These are phyloP conservation scores for Trichoderma endophyticum DNA, from an alignment of 2,329 filamentous ascomycete genomes.

Conservation along the genomic window DNA sequence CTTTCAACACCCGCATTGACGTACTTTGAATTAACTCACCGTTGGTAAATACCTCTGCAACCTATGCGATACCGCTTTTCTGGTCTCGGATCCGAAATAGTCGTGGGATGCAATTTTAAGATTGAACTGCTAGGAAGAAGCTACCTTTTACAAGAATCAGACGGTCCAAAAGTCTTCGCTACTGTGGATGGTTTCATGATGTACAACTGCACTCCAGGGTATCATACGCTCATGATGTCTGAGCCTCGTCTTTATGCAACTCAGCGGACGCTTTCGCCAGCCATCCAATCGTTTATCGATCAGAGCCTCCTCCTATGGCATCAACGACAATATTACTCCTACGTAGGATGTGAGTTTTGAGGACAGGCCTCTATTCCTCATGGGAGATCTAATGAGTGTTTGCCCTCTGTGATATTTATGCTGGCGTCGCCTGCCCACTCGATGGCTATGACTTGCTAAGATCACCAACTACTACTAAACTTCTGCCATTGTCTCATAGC, in stretches of 20 bases:
- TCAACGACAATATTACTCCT: neutral
- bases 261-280: neutral
- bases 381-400: neutral
- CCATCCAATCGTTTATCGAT: neutral
- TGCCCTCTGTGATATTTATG: neutral
- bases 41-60: neutral
- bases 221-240: neutral
- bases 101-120: neutral
- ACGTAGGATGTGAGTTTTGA: neutral
- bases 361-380: neutral
- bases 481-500: neutral
- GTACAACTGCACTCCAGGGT: neutral
- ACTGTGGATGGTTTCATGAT: neutral
- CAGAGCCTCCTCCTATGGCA: neutral
- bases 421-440: neutral
- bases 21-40: neutral
- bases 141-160: neutral
- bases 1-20: neutral
- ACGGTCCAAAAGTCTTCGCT: neutral
- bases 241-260: neutral
- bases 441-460: neutral
- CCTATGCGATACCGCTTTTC: neutral
- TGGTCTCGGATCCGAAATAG: neutral
- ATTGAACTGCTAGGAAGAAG: neutral
- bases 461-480: neutral